Percentiles rank a stretch among this genome's conserved stretches.
Evolutionary conservation across 140 eudicot genomes (phyloP).

Genomic region (Stevia rebaudiana): DNA sequence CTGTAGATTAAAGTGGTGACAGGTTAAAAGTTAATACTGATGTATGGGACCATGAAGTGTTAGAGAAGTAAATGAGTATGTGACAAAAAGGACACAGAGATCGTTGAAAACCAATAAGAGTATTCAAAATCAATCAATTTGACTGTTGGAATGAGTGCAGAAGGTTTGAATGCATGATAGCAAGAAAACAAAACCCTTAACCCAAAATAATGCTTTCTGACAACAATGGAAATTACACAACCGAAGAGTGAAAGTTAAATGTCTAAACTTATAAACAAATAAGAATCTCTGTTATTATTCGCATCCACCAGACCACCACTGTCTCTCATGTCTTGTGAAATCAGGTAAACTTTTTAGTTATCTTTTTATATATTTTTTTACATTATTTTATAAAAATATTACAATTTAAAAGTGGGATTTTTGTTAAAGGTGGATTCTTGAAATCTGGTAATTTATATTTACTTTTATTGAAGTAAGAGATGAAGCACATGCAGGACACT

Average conservation of each 20-base stretch:
- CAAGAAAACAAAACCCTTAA: conserved; percentile 13
- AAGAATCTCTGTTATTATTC: conserved; percentile 25
- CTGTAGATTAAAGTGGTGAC: conserved; percentile 7
- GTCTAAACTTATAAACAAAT: background rate
- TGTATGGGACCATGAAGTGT: conserved; percentile 37
- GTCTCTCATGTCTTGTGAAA: background rate
- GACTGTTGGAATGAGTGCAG: conserved; percentile 6
- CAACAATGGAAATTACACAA: conserved; percentile 20
- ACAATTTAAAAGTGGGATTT: background rate
- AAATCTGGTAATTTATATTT: background rate
- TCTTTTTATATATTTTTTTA: conserved; percentile 4
- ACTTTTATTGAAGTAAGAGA: conserved; percentile 18
- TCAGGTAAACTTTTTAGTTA: background rate
- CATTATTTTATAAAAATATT: background rate
- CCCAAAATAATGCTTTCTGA: conserved; percentile 21
- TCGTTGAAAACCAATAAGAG: conserved; percentile 13
- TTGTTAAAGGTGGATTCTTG: conserved; percentile 1
- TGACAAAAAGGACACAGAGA: conserved; percentile 30
- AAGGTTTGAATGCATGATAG: background rate
- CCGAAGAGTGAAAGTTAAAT: conserved; percentile 19
- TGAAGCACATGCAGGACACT: conserved; percentile 69
- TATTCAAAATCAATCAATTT: conserved; percentile 17
- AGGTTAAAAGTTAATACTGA: conserved; percentile 7
- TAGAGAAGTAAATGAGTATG: conserved; percentile 33
- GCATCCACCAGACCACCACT: too few species aligned